Evolutionary conservation across 495 filamentous ascomycete species (phyloP), one percentile per base, ranked within the genome.

Genomic region (Annulohypoxylon maeteangense): DNA sequence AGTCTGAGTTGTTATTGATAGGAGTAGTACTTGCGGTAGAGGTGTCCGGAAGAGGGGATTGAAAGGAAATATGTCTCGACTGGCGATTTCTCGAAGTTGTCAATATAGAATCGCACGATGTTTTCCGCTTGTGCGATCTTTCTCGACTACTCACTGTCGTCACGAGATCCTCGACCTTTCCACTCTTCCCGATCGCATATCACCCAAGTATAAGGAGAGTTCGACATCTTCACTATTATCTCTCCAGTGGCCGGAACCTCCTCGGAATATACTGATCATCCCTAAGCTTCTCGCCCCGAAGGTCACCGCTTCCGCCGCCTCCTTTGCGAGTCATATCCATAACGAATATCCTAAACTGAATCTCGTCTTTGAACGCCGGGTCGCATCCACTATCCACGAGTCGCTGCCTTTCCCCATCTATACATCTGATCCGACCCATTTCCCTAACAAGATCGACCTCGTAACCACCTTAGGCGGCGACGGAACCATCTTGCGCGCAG

Each of bases 391-490:
- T 70, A 81, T 97, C 47, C 92, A 97, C 78, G 82, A 88, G n/a
- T 81, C 80, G 4, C 82, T 99, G 27, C 78, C 88, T 2, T 94
- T 92, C 73, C 93, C 95, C 14, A 86, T 98, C 25, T 97, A 95
- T 75, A 86, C 89, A 1, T 76, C 86, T 12, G 78, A 79, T 12
- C 78, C 86, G 20, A 74, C 42, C 40, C 77, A 81, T 14, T 84
- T 86, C 36, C 83, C 84, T 0, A 80, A 80, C 27, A 98, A 96
- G 79, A 88, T 93, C 12, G 95, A 99, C 72, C 83, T 98, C 25
- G 90, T 91, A 1, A 87, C 92, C 38, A 98, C 96, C 0, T 86
- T 99, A 48, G 95, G 95, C 42, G 95, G 95, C 65, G 95, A 99
- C 80, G 95, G 95, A 45, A 99, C 95, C 6, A 97, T 99, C 51